phyloP scores from a whole-genome alignment of 2,329 filamentous ascomycete genomes.

The Diaporthe helianthi region DNA sequence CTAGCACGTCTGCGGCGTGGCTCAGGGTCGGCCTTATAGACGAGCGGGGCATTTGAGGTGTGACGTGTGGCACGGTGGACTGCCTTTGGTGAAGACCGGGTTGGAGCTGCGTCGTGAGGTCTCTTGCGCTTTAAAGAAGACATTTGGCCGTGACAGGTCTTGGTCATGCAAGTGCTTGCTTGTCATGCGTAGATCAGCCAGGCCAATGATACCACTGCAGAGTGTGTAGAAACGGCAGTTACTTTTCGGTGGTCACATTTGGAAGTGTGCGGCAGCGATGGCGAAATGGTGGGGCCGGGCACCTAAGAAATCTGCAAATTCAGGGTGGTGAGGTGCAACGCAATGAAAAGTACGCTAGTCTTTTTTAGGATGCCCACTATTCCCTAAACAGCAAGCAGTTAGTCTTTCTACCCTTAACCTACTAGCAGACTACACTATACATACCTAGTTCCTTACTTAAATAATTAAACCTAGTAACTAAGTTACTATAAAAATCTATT shows the following conservation, averaged over 20 bases:
- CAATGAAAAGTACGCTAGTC: no score
- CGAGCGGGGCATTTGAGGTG: conserved; percentile 43
- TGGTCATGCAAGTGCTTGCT: neutral
- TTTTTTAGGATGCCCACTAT: no score
- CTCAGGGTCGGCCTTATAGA: conserved; percentile 42
- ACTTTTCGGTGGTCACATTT: neutral
- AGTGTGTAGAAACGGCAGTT: neutral
- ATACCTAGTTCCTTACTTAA: no score
- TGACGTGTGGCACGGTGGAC: conserved; percentile 44
- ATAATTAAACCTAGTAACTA: no score
- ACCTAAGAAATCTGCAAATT: no score
- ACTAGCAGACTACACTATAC: no score
- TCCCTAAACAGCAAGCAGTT: no score
- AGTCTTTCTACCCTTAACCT: no score
- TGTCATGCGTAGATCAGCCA: neutral
- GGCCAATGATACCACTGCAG: neutral
- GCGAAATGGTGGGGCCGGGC: no score
- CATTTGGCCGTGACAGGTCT: conserved; percentile 35
- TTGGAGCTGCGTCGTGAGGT: conserved; percentile 34
- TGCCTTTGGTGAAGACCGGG: neutral
- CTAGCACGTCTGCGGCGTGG: conserved; percentile 39
- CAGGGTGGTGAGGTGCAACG: no score
- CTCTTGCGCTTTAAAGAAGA: conserved; percentile 44
- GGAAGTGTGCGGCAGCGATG: neutral
- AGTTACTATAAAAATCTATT: no score